A percentile compares a stretch with the other conserved stretches of the same genome.
These are phyloP conservation scores for Salix arbutifolia DNA, from an alignment of 345 rosid genomes.

Conservation along the genomic window DNA sequence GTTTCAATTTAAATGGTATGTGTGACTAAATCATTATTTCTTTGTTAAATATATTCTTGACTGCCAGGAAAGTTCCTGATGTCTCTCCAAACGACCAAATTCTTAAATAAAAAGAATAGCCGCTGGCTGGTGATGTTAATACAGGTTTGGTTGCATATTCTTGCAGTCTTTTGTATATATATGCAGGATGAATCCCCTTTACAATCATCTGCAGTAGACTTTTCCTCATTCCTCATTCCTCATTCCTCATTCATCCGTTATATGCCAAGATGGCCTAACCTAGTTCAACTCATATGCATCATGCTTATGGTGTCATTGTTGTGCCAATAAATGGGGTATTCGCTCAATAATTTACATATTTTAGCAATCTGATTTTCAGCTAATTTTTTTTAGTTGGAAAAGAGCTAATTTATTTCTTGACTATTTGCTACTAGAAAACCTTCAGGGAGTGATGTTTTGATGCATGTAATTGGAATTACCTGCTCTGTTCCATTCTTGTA, in stretches of 20 bases:
- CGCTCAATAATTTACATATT: neutral
- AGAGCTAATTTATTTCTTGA: neutral
- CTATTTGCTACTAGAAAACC: neutral
- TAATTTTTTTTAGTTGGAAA: too few species aligned
- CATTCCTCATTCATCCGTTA: neutral
- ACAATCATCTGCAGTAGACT: neutral
- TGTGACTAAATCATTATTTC: too few species aligned
- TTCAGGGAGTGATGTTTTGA: neutral
- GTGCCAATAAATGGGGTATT: neutral
- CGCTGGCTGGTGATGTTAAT: too few species aligned
- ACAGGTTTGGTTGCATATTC: too few species aligned
- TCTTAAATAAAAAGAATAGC: too few species aligned
- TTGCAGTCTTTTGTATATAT: too few species aligned
- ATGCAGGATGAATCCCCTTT: neutral
- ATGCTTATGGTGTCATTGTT: neutral
- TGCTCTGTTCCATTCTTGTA: conserved; percentile 70
- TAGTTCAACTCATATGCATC: neutral
- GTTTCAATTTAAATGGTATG: too few species aligned
- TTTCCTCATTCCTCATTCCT: too few species aligned
- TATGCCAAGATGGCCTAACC: neutral
- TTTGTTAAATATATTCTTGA: too few species aligned
- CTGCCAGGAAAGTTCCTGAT: too few species aligned
- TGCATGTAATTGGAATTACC: conserved; percentile 36
- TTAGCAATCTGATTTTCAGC: too few species aligned
- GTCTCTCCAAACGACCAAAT: too few species aligned